Conservation (phyloP, 192 early-diverging fungal genomes). For the Coemansia sp. region DNA sequence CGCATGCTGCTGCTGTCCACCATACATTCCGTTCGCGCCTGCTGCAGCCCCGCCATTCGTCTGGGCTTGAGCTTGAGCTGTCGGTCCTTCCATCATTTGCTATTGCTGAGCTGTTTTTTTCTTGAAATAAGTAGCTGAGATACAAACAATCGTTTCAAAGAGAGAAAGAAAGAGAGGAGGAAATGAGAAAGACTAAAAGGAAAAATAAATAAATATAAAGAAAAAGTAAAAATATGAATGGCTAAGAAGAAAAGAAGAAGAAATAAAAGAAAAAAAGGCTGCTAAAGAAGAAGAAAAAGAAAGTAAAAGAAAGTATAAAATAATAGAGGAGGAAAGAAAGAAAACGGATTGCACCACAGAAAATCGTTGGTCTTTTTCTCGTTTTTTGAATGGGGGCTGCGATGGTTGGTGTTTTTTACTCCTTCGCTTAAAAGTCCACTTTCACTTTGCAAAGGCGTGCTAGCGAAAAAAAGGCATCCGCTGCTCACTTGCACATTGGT, state of each 20-base stretch:
- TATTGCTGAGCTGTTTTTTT: constrained; percentile 8
- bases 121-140: constrained; percentile 6
- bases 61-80: constrained; percentile 8
- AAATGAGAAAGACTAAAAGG: not conserved
- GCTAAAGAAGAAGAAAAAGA: constrained; percentile 13
- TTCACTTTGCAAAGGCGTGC: not conserved
- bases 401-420: not conserved
- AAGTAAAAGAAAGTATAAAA: constrained; percentile 19
- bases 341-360: not conserved
- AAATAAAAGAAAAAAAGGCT: constrained; percentile 7
- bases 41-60: constrained; percentile 22
- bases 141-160: constrained; percentile 12
- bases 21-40: constrained; percentile 32
- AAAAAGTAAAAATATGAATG: constrained; percentile 20
- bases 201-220: constrained; percentile 26
- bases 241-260: constrained; percentile 14
- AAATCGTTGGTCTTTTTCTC: not conserved
- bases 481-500: too few relatives aligned
- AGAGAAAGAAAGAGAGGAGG: constrained; percentile 19
- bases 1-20: constrained; percentile 38
- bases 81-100: constrained; percentile 48
- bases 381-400: not conserved
- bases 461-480: too few relatives aligned
- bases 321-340: constrained; percentile 13
- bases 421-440: not conserved